These are phyloP conservation scores for Trichophyton equinum DNA, from an alignment of 2,329 filamentous ascomycete species.

Conservation along the genomic window DNA sequence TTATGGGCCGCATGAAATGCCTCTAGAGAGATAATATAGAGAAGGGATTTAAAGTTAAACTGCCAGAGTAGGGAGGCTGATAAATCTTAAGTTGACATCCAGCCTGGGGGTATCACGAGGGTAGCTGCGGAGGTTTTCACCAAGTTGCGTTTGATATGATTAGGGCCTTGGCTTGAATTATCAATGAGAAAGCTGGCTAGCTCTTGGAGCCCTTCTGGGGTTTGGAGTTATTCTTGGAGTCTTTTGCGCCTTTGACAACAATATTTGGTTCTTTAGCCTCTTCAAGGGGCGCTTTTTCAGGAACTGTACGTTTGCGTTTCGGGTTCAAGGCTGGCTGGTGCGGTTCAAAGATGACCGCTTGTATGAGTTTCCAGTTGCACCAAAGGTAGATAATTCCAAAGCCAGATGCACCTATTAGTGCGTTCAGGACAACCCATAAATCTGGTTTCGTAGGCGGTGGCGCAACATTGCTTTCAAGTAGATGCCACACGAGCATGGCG, in stretches of 20 bases:
- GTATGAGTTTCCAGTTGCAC: constrained; percentile 59
- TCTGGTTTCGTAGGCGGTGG: constrained; percentile 74
- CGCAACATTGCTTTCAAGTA: constrained; percentile 53
- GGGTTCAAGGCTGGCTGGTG: background rate
- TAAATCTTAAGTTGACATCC: background rate
- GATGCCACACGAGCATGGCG: constrained; percentile 69
- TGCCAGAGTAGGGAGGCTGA: background rate
- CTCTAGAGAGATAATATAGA: too few relatives aligned
- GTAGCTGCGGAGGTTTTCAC: background rate
- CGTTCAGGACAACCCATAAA: constrained; percentile 86
- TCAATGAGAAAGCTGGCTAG: background rate
- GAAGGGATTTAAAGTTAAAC: background rate
- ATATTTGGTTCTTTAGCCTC: background rate
- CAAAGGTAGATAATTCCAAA: constrained; percentile 84
- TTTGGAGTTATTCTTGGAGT: background rate
- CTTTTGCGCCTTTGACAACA: background rate
- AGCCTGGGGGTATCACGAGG: background rate
- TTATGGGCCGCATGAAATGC: too few relatives aligned
- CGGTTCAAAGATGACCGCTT: constrained; percentile 12
- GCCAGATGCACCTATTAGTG: constrained; percentile 69
- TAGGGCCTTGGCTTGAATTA: background rate
- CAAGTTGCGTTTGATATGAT: background rate
- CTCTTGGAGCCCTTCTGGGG: background rate
- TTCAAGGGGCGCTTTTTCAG: background rate
- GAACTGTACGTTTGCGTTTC: background rate